These are phyloP conservation scores for Pythium volutum DNA, from an alignment of 352 stramenopile genomes.

Conservation along the genomic window DNA sequence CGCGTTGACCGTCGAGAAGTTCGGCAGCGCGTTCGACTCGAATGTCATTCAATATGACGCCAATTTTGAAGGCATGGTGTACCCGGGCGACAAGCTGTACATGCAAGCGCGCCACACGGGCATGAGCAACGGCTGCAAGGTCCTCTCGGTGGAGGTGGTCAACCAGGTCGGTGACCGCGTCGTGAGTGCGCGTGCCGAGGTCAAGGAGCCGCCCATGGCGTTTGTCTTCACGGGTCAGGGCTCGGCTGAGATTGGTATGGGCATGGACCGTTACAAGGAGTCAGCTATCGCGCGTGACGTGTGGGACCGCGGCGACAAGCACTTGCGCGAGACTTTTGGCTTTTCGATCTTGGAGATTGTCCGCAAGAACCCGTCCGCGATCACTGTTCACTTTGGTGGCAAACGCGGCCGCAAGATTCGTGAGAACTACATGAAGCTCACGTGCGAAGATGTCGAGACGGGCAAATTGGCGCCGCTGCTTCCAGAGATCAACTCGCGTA, in stretches of 20 bases:
- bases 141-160: conserved; percentile 74
- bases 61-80: conserved; percentile 88
- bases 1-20: conserved; percentile 51
- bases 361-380: conserved; percentile 74
- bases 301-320: conserved; percentile 76
- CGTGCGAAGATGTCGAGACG: conserved; percentile 52
- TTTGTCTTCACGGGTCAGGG: conserved; percentile 89
- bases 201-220: conserved; percentile 66
- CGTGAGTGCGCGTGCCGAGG: conserved; percentile 58
- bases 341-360: conserved; percentile 90
- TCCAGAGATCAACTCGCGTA: conserved; percentile 76
- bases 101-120: conserved; percentile 76
- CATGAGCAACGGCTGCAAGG: conserved; percentile 56
- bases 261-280: conserved; percentile 85
- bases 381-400: conserved; percentile 88
- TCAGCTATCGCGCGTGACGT: conserved; percentile 66
- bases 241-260: conserved; percentile 80
- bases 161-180: conserved; percentile 73
- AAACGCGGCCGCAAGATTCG: conserved; percentile 75
- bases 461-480: conserved; percentile 59
- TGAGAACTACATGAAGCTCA: conserved; percentile 84
- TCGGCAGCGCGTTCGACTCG: conserved; percentile 51
- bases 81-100: conserved; percentile 74
- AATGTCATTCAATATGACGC: conserved; percentile 73
- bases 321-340: conserved; percentile 73